Conservation (phyloP, 2,329 filamentous ascomycete species). For the Fusarium sp. region DNA sequence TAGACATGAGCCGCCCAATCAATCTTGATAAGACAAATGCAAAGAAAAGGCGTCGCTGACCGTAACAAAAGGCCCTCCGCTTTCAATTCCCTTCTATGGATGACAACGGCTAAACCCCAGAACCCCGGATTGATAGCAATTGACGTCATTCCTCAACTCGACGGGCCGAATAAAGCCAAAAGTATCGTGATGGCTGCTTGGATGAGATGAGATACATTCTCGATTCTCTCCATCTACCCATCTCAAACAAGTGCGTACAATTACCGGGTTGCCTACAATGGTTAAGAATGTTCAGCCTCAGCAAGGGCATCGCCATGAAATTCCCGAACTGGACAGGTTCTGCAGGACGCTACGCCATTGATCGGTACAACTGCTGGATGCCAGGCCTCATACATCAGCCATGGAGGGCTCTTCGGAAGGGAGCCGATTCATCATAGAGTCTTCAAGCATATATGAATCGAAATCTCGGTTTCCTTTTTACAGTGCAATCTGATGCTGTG, state of each 20-base stretch:
- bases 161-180: slow-evolving; percentile 28
- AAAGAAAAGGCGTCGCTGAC: not conserved
- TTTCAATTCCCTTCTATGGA: slow-evolving; percentile 1
- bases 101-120: not conserved
- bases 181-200: not conserved
- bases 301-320: not conserved
- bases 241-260: not conserved
- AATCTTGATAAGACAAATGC: not conserved
- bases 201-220: not conserved
- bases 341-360: not conserved
- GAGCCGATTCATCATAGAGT: not conserved
- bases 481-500: not conserved
- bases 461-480: not conserved
- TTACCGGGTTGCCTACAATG: slow-evolving; percentile 4
- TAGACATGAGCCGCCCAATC: not conserved
- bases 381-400: not conserved
- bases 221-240: too few species aligned
- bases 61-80: slow-evolving; percentile 3
- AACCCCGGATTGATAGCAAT: not conserved
- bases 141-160: slow-evolving; percentile 32
- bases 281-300: not conserved
- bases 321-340: not conserved
- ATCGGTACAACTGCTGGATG: not conserved
- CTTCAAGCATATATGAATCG: not conserved
- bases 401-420: not conserved